These are phyloP conservation scores for Lycium ferocissimum DNA, from an alignment of 257 asterid genomes.

Conservation along the genomic window DNA sequence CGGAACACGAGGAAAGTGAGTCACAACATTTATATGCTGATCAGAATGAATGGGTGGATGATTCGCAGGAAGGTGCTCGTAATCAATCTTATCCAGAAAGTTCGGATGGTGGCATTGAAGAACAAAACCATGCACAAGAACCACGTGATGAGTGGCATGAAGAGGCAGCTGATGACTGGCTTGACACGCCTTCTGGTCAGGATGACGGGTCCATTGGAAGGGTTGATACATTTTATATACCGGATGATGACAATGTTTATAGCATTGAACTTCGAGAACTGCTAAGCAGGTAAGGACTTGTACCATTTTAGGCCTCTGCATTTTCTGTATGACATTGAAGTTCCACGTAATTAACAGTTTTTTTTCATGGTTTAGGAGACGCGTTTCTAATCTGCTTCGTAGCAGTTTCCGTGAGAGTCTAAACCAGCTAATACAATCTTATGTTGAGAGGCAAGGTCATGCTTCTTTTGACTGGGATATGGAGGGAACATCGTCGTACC, in stretches of 20 bases:
- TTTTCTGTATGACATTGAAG: neutral
- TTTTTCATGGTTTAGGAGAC: constrained; percentile 61
- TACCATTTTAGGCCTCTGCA: neutral
- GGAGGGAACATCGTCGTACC: constrained; percentile 56
- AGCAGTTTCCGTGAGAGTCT: constrained; percentile 82
- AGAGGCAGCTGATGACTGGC: constrained; percentile 73
- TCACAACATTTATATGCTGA: constrained; percentile 44
- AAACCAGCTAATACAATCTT: constrained; percentile 71
- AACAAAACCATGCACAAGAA: constrained; percentile 53
- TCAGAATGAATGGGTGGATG: constrained; percentile 46
- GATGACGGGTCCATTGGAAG: constrained; percentile 53
- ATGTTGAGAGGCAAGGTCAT: constrained; percentile 66
- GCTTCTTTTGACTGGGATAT: constrained; percentile 68
- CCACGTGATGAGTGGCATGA: constrained; percentile 64
- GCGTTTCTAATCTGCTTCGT: constrained; percentile 81
- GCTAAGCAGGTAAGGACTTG: constrained; percentile 62
- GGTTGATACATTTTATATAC: constrained; percentile 49
- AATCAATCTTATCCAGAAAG: constrained; percentile 52
- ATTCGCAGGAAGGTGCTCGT: constrained; percentile 40
- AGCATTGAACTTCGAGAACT: constrained; percentile 81
- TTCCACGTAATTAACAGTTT: constrained; percentile 7
- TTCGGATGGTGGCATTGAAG: constrained; percentile 45
- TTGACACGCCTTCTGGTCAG: constrained; percentile 65
- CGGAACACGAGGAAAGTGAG: constrained; percentile 46
- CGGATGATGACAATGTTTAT: constrained; percentile 64